Percentiles rank a stretch among this genome's conserved stretches.
Evolutionary conservation across 352 stramenopile species (phyloP).

Genomic region (Pythium scleroteichum): DNA sequence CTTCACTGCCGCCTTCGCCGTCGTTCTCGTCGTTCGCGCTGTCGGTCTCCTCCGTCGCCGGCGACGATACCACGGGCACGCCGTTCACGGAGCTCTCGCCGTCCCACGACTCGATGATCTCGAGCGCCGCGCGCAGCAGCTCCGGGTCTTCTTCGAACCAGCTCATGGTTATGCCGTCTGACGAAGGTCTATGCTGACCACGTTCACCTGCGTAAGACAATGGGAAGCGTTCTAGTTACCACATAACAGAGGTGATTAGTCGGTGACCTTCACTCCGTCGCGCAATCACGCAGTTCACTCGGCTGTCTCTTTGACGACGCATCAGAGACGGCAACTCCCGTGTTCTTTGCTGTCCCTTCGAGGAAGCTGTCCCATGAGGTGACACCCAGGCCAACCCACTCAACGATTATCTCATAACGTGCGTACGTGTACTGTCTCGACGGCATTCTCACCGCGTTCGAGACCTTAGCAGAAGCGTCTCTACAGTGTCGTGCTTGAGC

Average conservation of each 20-base stretch:
- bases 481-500: slow-evolving; percentile 20
- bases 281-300: too few species aligned
- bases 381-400: too few species aligned
- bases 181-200: too few species aligned
- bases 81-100: slow-evolving; percentile 17
- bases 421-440: too few species aligned
- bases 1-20: slow-evolving; percentile 12
- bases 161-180: slow-evolving; percentile 2
- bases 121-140: slow-evolving; percentile 24
- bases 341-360: too few species aligned
- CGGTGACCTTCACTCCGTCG: too few species aligned
- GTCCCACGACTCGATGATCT: slow-evolving; percentile 25
- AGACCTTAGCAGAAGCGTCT: slow-evolving; percentile 5
- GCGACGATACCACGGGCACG: slow-evolving; percentile 3
- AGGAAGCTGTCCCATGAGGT: too few species aligned
- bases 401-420: neutral
- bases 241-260: too few species aligned
- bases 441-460: neutral
- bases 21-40: slow-evolving; percentile 17
- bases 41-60: slow-evolving; percentile 1
- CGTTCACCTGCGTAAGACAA: too few species aligned
- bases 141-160: slow-evolving; percentile 23
- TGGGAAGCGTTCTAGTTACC: too few species aligned
- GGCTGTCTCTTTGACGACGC: too few species aligned
- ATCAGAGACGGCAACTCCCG: too few species aligned